Evolutionary conservation across 2,329 filamentous ascomycete species (phyloP).

Genomic region (Epichloe bromicola): DNA sequence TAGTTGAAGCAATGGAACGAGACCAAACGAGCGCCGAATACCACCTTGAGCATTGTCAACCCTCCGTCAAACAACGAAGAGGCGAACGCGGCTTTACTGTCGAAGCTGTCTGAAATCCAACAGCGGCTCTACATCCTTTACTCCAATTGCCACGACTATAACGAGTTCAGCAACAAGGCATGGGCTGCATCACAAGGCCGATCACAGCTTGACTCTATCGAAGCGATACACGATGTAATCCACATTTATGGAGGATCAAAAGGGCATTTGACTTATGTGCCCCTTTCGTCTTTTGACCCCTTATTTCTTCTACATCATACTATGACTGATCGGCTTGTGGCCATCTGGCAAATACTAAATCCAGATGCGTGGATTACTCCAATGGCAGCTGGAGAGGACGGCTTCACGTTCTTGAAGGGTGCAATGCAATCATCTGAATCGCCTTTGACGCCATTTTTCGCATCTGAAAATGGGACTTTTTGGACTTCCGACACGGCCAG

Average conservation of each 20-base stretch:
- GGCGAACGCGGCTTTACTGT: constrained; percentile 31
- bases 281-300: constrained; percentile 67
- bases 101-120: constrained; percentile 40
- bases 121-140: constrained; percentile 55
- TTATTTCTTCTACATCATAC: constrained; percentile 66
- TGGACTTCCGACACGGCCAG: constrained; percentile 55
- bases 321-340: constrained; percentile 62
- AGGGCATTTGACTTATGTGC: constrained; percentile 58
- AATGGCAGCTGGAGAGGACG: constrained; percentile 38
- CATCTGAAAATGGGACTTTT: constrained; percentile 44
- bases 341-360: constrained; percentile 66
- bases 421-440: constrained; percentile 41
- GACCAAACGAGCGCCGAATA: constrained; percentile 44
- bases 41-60: constrained; percentile 13
- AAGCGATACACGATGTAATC: constrained; percentile 50
- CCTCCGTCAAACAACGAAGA: constrained; percentile 44
- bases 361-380: constrained; percentile 53
- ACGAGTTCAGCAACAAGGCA: constrained; percentile 55
- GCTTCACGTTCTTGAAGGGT: constrained; percentile 46
- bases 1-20: constrained; percentile 47
- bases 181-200: constrained; percentile 38
- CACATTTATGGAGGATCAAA: constrained; percentile 45
- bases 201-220: constrained; percentile 47
- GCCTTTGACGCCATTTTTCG: constrained; percentile 54
- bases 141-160: constrained; percentile 54